These are phyloP conservation scores for Schwanniomyces sp. DNA, from an alignment of 805 yeast genomes.

Conservation along the genomic window DNA sequence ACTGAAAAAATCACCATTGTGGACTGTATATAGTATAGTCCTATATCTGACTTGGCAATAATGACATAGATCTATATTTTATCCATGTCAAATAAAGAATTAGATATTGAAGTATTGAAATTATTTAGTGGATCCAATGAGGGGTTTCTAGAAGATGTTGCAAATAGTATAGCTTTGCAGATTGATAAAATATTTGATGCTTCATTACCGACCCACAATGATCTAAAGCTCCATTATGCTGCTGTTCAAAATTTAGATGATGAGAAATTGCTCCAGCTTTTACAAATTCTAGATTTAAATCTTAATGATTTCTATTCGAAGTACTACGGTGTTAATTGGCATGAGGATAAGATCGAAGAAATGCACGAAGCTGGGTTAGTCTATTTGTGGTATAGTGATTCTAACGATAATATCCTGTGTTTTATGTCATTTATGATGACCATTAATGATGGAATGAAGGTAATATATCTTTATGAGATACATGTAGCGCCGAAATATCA, in stretches of 20 bases:
- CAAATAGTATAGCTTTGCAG: constrained; percentile 8
- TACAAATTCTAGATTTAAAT: constrained; percentile 25
- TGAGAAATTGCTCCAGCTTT: constrained; percentile 9
- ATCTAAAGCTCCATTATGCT: constrained; percentile 1
- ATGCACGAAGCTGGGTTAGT: constrained; percentile 49
- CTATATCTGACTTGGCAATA: too few species aligned
- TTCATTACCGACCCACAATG: neutral
- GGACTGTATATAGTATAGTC: too few species aligned
- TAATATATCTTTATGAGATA: constrained; percentile 57
- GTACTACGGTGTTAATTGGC: constrained; percentile 42
- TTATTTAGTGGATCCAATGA: constrained; percentile 6
- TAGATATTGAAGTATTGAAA: constrained; percentile 1
- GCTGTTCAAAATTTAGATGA: constrained; percentile 6
- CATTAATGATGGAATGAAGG: constrained; percentile 34
- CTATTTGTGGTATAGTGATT: constrained; percentile 32
- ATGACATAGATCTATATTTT: neutral
- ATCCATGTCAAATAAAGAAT: neutral
- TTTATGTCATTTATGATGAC: constrained; percentile 51
- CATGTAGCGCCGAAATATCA: constrained; percentile 43
- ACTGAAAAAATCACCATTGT: too few species aligned
- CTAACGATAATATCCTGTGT: constrained; percentile 25
- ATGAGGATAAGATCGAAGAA: constrained; percentile 40
- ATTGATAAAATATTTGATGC: constrained; percentile 8
- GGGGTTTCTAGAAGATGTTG: constrained; percentile 11
- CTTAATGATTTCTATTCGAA: constrained; percentile 24